Base-by-base conservation (phyloP, 768 basidiomycete species). In the Dioszegia crocea region DNA sequence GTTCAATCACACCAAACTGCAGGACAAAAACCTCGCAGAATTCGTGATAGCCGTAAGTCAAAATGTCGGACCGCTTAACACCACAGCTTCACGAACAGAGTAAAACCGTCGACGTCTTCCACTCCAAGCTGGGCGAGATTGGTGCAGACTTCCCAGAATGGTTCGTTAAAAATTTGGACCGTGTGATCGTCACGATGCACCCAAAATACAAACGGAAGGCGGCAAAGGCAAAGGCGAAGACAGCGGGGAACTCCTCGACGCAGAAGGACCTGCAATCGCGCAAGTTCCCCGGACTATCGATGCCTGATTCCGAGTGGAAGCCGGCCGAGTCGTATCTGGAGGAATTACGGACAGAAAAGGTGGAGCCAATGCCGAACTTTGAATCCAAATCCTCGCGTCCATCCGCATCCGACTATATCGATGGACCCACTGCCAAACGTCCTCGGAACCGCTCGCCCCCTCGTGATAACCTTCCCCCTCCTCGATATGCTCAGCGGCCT, bases 11-110 rank as follows among this genome's bases (percentile, higher is more conserved):
- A 80, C 79, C 1, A 77, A 78, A 16, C 77, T 89, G 36, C 88
- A 86, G 74, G 93, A 99, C 82, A 94, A 93, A 75, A 87, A 88
- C 2, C 82, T 94, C 46, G 92, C 96, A 12, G 94, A 98, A 79
- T 99, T 93, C 76, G 84, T 98, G 62, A 91, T 99, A 64, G 80
- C 83, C 63, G 73, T 75, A 56, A 66, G 73, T 71, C 31, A 4
- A 52, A 30, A 24, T 5, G 23, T 17, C 56, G 57, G 53, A 54
- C 31, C 33, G 50, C 24, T 23, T 33, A 6, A 33, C 2, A 33
- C 12, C 2, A 10, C 51, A 74, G 75, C 83, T 97, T 57, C 94
- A 98, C 78, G 87, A 88, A 64, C 78, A 88, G 66, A 87, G 87
- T 73, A 87, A 86, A 72, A 86, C 84, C 62, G 81, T 91, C 50